phyloP scores from a whole-genome alignment of 2,329 filamentous ascomycete species.

The Lachnellula subtilissima region DNA sequence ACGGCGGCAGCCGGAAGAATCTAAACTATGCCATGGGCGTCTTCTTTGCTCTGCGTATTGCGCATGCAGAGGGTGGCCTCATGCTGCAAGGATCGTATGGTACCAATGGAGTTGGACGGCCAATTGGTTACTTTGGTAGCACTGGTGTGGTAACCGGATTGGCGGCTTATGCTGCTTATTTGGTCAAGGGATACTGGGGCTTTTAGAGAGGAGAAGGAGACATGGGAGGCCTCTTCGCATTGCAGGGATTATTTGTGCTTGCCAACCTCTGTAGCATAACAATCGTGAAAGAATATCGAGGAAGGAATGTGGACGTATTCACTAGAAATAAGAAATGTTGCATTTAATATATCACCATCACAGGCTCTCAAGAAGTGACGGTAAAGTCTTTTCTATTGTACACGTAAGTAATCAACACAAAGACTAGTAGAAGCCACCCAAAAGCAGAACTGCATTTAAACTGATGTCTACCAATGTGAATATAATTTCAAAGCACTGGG shows the following conservation, averaged over 20 bases:
- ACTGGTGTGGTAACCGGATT: slow-evolving; percentile 10
- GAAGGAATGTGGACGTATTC: too few species aligned
- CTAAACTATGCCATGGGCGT: slow-evolving; percentile 13
- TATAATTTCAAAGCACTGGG: background rate
- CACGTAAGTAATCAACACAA: background rate
- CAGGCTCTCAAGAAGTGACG: background rate
- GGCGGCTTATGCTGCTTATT: slow-evolving; percentile 9
- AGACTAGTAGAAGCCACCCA: background rate
- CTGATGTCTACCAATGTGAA: background rate
- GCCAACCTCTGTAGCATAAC: too few species aligned
- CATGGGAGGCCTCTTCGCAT: background rate
- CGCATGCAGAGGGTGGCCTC: slow-evolving; percentile 11
- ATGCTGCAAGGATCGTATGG: slow-evolving; percentile 12
- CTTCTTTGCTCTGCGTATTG: slow-evolving; percentile 11
- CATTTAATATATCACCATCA: background rate
- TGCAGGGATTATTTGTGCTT: background rate
- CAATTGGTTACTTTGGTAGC: slow-evolving; percentile 15
- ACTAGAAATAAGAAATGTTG: too few species aligned
- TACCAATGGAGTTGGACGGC: slow-evolving; percentile 12
- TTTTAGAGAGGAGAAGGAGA: slow-evolving; percentile 3
- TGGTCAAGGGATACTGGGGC: slow-evolving; percentile 16
- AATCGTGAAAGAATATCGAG: too few species aligned
- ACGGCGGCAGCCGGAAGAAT: slow-evolving; percentile 10
- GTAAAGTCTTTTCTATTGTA: background rate
- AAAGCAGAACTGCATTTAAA: background rate